A percentile compares a stretch with the other conserved stretches of the same genome.
phyloP scores from a whole-genome alignment of 2,329 filamentous ascomycete genomes.

The Ceratocystis papillata region DNA sequence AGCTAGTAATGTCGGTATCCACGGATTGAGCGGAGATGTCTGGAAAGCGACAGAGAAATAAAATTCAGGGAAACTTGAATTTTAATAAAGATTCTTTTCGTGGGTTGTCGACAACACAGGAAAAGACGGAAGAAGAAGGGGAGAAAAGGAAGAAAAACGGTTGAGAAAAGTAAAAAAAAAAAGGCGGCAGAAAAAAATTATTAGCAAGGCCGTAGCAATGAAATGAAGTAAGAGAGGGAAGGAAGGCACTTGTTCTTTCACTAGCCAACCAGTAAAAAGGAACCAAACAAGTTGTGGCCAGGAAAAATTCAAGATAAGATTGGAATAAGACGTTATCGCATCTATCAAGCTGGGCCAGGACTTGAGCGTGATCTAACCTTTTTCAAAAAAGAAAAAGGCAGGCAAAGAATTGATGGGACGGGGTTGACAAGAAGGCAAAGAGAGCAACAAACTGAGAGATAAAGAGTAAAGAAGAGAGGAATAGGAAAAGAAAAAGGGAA shows the following conservation, averaged over 20 bases:
- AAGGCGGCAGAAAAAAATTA: slow-evolving; percentile 14
- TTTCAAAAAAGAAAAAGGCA: slow-evolving; percentile 5
- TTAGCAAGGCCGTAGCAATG: slow-evolving; percentile 15
- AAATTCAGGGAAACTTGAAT: background rate
- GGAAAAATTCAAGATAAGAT: slow-evolving; percentile 12
- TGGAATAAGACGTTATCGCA: slow-evolving; percentile 11
- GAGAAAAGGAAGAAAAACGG: slow-evolving; percentile 1
- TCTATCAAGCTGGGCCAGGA: background rate
- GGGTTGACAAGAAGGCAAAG: background rate
- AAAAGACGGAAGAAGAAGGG: background rate
- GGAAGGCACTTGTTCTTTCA: background rate
- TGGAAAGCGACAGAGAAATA: background rate
- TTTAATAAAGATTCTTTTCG: background rate
- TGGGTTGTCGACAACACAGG: slow-evolving; percentile 7
- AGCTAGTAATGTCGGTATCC: background rate
- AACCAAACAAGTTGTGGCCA: slow-evolving; percentile 8
- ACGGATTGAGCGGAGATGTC: background rate
- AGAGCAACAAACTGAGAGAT: background rate
- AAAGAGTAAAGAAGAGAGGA: slow-evolving; percentile 15
- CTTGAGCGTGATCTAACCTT: slow-evolving; percentile 10
- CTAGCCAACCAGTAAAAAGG: slow-evolving; percentile 15
- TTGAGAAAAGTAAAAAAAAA: background rate
- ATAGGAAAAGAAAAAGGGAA: slow-evolving; percentile 7
- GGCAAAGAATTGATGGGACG: background rate
- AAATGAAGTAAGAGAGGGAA: background rate